Percentiles rank a stretch among this genome's conserved stretches.
Evolutionary conservation across 352 stramenopile species (phyloP).

Genomic region (Aphanomyces euteiches): DNA sequence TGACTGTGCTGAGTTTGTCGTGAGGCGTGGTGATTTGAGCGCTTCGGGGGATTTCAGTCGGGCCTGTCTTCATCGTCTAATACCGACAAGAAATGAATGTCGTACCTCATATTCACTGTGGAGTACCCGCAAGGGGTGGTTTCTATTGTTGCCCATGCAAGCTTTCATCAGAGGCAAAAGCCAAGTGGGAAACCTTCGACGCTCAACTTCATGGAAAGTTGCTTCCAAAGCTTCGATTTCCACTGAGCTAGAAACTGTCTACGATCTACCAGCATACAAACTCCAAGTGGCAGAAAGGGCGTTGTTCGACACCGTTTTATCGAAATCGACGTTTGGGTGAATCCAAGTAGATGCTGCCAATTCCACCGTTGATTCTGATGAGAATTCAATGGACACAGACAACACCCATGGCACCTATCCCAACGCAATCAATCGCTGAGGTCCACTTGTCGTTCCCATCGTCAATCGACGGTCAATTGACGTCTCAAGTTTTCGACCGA

Average conservation of each 20-base stretch:
- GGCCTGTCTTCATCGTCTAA: not conserved
- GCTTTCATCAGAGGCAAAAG: not conserved
- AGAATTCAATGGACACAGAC: no score
- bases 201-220: constrained; percentile 18
- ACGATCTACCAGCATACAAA: not conserved
- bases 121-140: constrained; percentile 9
- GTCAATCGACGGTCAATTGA: no score
- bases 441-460: no score
- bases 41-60: not conserved
- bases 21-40: not conserved
- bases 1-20: not conserved
- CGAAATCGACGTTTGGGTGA: no score
- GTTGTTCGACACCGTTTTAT: no score
- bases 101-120: constrained; percentile 19
- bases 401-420: no score
- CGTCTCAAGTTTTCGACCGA: no score
- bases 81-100: no score
- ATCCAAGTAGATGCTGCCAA: no score
- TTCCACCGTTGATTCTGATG: no score
- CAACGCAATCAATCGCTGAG: no score
- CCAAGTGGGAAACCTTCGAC: not conserved
- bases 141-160: not conserved
- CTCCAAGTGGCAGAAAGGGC: not conserved
- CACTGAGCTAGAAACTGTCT: not conserved
- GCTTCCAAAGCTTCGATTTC: constrained; percentile 10